Conservation (phyloP, 495 filamentous ascomycete species). For the Penicillium cinerascens region DNA sequence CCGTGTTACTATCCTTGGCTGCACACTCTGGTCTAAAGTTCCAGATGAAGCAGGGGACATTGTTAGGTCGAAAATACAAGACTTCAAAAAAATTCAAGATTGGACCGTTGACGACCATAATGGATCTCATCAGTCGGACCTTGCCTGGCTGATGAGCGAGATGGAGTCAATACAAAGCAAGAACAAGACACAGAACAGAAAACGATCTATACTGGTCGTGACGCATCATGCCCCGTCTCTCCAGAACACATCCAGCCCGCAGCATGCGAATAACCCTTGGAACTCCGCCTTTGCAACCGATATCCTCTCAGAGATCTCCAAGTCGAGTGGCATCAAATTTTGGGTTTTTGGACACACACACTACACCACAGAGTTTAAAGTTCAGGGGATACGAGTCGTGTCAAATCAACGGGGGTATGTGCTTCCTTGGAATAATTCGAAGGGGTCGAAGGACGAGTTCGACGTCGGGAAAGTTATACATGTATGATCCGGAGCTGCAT, state of each 20-base stretch:
- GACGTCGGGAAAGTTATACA: slow-evolving; percentile 22
- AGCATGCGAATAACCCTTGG: slow-evolving; percentile 40
- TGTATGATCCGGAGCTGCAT: neutral
- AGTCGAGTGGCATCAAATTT: slow-evolving; percentile 22
- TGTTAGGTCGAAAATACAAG: slow-evolving; percentile 40
- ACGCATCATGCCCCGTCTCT: slow-evolving; percentile 54
- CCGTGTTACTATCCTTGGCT: slow-evolving; percentile 50
- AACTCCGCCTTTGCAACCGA: slow-evolving; percentile 51
- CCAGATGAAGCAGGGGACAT: slow-evolving; percentile 30
- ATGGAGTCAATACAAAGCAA: slow-evolving; percentile 25
- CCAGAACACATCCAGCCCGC: slow-evolving; percentile 38
- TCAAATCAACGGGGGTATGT: slow-evolving; percentile 55
- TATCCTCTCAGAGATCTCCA: slow-evolving; percentile 25
- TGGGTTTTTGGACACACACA: slow-evolving; percentile 59
- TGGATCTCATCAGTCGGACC: slow-evolving; percentile 37
- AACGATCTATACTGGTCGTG: slow-evolving; percentile 42
- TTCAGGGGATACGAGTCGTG: slow-evolving; percentile 39
- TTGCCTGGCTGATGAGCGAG: slow-evolving; percentile 43
- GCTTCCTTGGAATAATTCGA: slow-evolving; percentile 20
- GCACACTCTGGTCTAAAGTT: slow-evolving; percentile 54
- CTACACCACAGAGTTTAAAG: slow-evolving; percentile 40
- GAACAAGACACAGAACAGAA: slow-evolving; percentile 4
- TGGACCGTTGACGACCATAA: slow-evolving; percentile 53
- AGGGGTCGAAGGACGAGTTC: slow-evolving; percentile 7
- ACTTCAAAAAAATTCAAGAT: slow-evolving; percentile 47